Evolutionary conservation across 2,329 filamentous ascomycete species (phyloP).

Genomic region (Botrytis elliptica): DNA sequence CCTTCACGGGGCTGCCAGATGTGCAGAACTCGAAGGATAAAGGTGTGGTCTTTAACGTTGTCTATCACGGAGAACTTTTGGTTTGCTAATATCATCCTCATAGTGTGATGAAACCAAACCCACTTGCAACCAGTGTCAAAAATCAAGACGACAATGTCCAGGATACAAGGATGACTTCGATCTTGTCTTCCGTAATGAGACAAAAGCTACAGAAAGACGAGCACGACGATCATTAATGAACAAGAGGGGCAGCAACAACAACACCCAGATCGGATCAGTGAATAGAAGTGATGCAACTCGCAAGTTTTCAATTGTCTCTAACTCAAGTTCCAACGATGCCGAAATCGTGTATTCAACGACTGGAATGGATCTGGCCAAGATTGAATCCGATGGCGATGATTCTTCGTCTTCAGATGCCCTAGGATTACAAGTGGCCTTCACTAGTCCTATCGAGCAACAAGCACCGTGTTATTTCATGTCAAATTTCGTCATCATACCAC

Average conservation of each 20-base stretch:
- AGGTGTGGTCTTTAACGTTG: conserved; percentile 49
- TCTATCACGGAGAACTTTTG: conserved; percentile 15
- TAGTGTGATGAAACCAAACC: conserved; percentile 69
- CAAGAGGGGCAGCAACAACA: conserved; percentile 40
- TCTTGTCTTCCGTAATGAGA: conserved; percentile 70
- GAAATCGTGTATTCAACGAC: not conserved
- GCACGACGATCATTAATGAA: conserved; percentile 55
- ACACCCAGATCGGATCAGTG: not conserved
- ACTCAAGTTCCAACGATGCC: not conserved
- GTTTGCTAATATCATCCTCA: conserved; percentile 26
- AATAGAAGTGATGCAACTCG: conserved; percentile 12
- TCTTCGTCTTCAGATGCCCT: conserved; percentile 17
- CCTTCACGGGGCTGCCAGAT: conserved; percentile 70
- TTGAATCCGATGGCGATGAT: conserved; percentile 35
- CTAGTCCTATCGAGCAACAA: conserved; percentile 52
- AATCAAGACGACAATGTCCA: conserved; percentile 62
- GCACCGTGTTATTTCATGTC: conserved; percentile 60
- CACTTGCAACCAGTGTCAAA: conserved; percentile 63
- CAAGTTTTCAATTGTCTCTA: conserved; percentile 15
- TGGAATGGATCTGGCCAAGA: conserved; percentile 3
- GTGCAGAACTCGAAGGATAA: conserved; percentile 71
- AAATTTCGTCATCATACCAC: conserved; percentile 58
- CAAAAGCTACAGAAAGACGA: conserved; percentile 63
- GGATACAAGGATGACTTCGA: conserved; percentile 72
- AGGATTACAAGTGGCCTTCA: conserved; percentile 33